These are phyloP conservation scores for Ascochyta lentis DNA, from an alignment of 2,329 filamentous ascomycete species.

Conservation along the genomic window DNA sequence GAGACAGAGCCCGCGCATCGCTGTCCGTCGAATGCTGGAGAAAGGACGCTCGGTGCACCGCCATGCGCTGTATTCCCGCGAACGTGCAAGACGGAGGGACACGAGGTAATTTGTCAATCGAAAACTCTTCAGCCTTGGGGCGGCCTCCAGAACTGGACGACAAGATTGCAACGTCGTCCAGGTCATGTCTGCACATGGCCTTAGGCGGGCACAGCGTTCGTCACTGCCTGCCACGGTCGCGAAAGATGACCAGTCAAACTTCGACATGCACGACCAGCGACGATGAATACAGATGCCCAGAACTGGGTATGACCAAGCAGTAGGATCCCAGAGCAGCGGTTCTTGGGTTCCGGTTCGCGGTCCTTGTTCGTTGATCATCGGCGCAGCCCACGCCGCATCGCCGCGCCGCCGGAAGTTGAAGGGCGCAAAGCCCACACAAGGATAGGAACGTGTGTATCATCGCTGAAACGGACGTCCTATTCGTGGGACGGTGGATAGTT, in stretches of 20 bases:
- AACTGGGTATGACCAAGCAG: slow-evolving; percentile 9
- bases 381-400: slow-evolving; percentile 29
- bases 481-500: slow-evolving; percentile 23
- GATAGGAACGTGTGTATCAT: slow-evolving; percentile 25
- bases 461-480: slow-evolving; percentile 29
- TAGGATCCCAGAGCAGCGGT: slow-evolving; percentile 14
- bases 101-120: slow-evolving; percentile 5
- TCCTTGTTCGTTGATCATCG: slow-evolving; percentile 30
- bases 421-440: slow-evolving; percentile 20
- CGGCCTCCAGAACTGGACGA: slow-evolving; percentile 24
- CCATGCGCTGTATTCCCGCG: slow-evolving; percentile 35
- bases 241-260: slow-evolving; percentile 20
- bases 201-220: slow-evolving; percentile 21
- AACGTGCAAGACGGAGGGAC: slow-evolving; percentile 6
- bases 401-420: slow-evolving; percentile 14
- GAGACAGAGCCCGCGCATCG: slow-evolving; percentile 12
- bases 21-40: slow-evolving; percentile 13
- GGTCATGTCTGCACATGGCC: slow-evolving; percentile 19
- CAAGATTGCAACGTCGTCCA: slow-evolving; percentile 36
- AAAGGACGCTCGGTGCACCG: slow-evolving; percentile 25
- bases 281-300: slow-evolving; percentile 22
- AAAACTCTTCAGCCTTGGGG: slow-evolving; percentile 24
- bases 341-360: slow-evolving; percentile 7
- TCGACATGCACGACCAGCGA: slow-evolving; percentile 28
- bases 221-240: slow-evolving; percentile 14